These are phyloP conservation scores for Saturnispora ahearnii DNA, from an alignment of 805 yeast species.

Conservation along the genomic window DNA sequence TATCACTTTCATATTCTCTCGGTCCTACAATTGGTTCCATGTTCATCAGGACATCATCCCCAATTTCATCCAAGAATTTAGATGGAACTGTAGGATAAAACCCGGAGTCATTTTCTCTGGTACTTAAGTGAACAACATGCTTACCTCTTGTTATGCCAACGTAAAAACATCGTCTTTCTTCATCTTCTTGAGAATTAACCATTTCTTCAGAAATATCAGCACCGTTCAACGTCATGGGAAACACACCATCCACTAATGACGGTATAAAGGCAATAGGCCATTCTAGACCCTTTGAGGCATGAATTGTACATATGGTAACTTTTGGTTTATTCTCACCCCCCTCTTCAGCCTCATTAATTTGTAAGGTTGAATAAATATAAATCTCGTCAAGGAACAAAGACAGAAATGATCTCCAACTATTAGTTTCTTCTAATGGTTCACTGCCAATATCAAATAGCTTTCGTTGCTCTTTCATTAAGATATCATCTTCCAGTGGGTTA, in stretches of 20 bases:
- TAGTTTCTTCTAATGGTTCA: neutral
- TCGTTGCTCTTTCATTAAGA: slow-evolving; percentile 19
- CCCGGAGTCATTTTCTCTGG: slow-evolving; percentile 8
- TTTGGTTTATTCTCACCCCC: slow-evolving; percentile 12
- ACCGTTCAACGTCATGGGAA: slow-evolving; percentile 47
- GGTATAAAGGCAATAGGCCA: slow-evolving; percentile 91
- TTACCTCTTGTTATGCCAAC: slow-evolving; percentile 88
- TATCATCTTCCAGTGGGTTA: slow-evolving; percentile 19
- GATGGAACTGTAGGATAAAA: slow-evolving; percentile 3
- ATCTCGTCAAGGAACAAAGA: slow-evolving; percentile 27
- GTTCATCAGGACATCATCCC: neutral
- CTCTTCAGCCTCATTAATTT: slow-evolving; percentile 4
- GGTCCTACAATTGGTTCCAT: slow-evolving; percentile 3
- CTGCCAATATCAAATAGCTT: slow-evolving; percentile 6
- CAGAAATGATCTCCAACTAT: slow-evolving; percentile 19
- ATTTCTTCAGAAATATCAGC: slow-evolving; percentile 18
- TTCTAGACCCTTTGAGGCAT: slow-evolving; percentile 88
- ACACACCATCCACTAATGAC: slow-evolving; percentile 52
- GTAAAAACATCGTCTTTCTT: slow-evolving; percentile 77
- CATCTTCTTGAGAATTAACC: slow-evolving; percentile 35
- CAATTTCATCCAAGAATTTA: slow-evolving; percentile 5
- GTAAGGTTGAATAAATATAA: slow-evolving; percentile 16
- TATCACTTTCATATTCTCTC: neutral
- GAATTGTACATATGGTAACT: slow-evolving; percentile 64
- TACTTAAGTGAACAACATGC: slow-evolving; percentile 21